A percentile compares a stretch with the other conserved stretches of the same genome.
Conservation (phyloP, 805 yeast genomes). For the Limtongozyma cylindracea region DNA sequence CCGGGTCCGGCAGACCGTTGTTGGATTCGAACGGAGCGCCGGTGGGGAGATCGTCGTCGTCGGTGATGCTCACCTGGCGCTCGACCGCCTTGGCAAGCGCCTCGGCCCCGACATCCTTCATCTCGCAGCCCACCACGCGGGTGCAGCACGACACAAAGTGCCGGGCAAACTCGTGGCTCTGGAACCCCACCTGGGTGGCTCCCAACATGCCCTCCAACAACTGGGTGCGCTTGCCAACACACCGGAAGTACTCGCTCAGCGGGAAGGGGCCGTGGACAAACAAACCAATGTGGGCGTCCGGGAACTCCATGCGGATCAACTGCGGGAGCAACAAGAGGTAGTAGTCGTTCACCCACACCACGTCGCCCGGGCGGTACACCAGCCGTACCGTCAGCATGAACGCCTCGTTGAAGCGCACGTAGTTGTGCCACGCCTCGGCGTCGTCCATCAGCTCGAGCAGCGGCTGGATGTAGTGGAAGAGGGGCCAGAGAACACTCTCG, state of each 20-base stretch:
- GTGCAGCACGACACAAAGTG: conserved; percentile 85
- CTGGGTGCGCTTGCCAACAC: conserved; percentile 61
- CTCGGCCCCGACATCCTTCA: too few relatives aligned
- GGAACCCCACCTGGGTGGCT: conserved; percentile 68
- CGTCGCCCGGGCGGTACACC: conserved; percentile 68
- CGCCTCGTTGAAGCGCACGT: conserved; percentile 75
- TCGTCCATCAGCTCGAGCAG: conserved; percentile 46
- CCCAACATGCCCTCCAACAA: conserved; percentile 83
- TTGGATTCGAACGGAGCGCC: too few relatives aligned
- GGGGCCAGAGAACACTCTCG: conserved; percentile 82
- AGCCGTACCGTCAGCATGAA: conserved; percentile 56
- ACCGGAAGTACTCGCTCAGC: conserved; percentile 77
- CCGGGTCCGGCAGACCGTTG: too few relatives aligned
- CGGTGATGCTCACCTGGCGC: too few relatives aligned
- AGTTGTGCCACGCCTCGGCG: conserved; percentile 60
- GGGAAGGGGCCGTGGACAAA: conserved; percentile 89
- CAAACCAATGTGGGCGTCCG: conserved; percentile 51
- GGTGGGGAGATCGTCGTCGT: too few relatives aligned
- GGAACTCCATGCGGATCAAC: conserved; percentile 51
- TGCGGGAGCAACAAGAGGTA: conserved; percentile 65
- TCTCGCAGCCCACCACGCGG: conserved; percentile 66
- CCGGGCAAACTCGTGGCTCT: conserved; percentile 62
- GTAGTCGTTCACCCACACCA: conserved; percentile 85
- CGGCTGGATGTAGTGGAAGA: conserved; percentile 73
- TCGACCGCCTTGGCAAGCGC: too few relatives aligned